Conservation (phyloP, 495 filamentous ascomycete species). For the Aspergillus leporis region DNA sequence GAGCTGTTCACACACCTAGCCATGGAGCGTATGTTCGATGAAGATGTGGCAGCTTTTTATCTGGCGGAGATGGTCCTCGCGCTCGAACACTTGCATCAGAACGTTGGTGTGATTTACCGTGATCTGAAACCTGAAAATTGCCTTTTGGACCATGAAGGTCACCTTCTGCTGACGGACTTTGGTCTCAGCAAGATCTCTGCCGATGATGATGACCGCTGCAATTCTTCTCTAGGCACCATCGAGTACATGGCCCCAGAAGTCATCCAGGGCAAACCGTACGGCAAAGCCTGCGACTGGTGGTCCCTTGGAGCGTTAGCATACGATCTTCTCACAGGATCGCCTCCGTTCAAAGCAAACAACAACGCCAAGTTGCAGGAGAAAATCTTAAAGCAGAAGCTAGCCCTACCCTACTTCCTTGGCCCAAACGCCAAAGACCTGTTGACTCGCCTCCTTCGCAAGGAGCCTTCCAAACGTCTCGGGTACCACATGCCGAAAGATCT, state of each 20-base stretch:
- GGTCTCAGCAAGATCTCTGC: constrained; percentile 94
- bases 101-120: constrained; percentile 90
- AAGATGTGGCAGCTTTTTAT: constrained; percentile 89
- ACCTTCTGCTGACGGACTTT: constrained; percentile 94
- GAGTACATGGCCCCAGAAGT: constrained; percentile 99
- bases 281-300: constrained; percentile 97
- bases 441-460: constrained; percentile 83
- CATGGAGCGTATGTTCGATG: constrained; percentile 87
- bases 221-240: constrained; percentile 82
- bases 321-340: constrained; percentile 86
- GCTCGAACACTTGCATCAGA: constrained; percentile 86
- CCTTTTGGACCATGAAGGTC: constrained; percentile 85
- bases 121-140: constrained; percentile 98
- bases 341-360: constrained; percentile 88
- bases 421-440: constrained; percentile 92
- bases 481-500: constrained; percentile 87
- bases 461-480: constrained; percentile 84
- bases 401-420: constrained; percentile 82
- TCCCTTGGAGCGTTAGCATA: constrained; percentile 89
- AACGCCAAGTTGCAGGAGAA: constrained; percentile 89
- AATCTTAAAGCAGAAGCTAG: constrained; percentile 87
- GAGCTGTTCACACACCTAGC: constrained; percentile 90
- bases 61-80: constrained; percentile 97
- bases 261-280: constrained; percentile 76
- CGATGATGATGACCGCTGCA: constrained; percentile 74